Percentiles rank a stretch among this genome's conserved stretches.
These are phyloP conservation scores for Rhizopus sp. DNA, from an alignment of 371 early-diverging fungal species.

Conservation along the genomic window DNA sequence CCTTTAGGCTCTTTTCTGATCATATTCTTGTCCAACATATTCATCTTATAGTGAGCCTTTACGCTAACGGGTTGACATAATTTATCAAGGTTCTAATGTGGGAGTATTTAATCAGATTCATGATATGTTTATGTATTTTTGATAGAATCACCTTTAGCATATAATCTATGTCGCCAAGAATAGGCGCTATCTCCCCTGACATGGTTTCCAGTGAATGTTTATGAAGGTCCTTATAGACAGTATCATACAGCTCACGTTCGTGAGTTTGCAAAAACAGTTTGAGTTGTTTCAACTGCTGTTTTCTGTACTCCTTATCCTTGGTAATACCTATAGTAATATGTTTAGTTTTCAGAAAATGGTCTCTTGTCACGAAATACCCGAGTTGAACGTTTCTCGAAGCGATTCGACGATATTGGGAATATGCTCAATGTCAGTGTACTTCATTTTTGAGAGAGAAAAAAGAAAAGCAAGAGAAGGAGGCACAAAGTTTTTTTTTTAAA, in stretches of 20 bases:
- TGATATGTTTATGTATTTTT: too few relatives aligned
- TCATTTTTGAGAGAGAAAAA: background rate
- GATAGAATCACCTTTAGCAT: conserved; percentile 39
- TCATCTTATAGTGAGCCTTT: conserved; percentile 39
- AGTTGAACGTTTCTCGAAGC: conserved; percentile 48
- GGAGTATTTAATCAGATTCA: background rate
- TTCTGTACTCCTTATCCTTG: conserved; percentile 54
- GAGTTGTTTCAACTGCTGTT: conserved; percentile 66
- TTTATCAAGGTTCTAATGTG: conserved; percentile 33
- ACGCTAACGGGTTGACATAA: conserved; percentile 29
- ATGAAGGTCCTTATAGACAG: conserved; percentile 66
- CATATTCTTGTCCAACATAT: conserved; percentile 40
- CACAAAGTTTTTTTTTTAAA: background rate
- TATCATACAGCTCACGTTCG: conserved; percentile 55
- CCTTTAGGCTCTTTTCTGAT: conserved; percentile 76
- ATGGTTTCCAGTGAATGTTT: conserved; percentile 56
- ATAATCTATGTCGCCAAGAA: conserved; percentile 70
- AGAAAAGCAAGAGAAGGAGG: background rate
- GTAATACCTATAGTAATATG: conserved; percentile 34
- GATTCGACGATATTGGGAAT: conserved; percentile 44
- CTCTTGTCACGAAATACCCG: conserved; percentile 20
- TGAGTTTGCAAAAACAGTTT: conserved; percentile 64
- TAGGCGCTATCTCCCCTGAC: conserved; percentile 60
- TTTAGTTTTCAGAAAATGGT: background rate
- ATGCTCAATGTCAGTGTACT: conserved; percentile 24